Evolutionary conservation across 2,329 filamentous ascomycete species (phyloP).

Genomic region (Xenosphaeropsis pyriputrescens): DNA sequence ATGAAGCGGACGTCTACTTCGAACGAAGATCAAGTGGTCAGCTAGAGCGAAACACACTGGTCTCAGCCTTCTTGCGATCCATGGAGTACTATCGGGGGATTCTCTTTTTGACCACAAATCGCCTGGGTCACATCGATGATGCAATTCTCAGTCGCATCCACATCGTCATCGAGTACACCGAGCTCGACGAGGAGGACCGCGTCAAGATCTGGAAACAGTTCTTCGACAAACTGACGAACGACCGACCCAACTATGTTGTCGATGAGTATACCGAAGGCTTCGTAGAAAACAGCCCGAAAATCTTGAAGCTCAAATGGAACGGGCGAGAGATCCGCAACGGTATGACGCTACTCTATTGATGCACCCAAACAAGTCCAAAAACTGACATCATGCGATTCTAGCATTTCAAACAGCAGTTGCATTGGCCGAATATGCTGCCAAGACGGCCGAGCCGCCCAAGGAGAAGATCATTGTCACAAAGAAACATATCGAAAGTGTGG

Average conservation of each 20-base stretch:
- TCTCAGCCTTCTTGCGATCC: constrained; percentile 22
- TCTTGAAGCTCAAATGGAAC: constrained; percentile 12
- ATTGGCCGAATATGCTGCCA: constrained; percentile 7
- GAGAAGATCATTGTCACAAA: no score
- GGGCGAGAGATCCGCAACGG: constrained; percentile 13
- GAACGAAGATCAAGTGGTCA: constrained; percentile 17
- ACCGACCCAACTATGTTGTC: constrained; percentile 6
- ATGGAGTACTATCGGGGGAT: constrained; percentile 27
- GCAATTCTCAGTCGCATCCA: constrained; percentile 23
- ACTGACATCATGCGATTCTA: neutral
- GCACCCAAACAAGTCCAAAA: no score
- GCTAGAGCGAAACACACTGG: constrained; percentile 19
- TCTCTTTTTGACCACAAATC: constrained; percentile 26
- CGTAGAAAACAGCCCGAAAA: neutral
- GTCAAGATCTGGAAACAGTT: constrained; percentile 16
- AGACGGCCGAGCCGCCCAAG: no score
- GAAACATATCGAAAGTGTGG: no score
- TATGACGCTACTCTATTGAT: neutral
- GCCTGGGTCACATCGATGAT: constrained; percentile 22
- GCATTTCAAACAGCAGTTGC: constrained; percentile 13
- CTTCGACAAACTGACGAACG: constrained; percentile 8
- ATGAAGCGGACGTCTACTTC: constrained; percentile 37
- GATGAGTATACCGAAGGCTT: neutral
- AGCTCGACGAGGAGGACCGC: constrained; percentile 10
- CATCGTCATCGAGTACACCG: constrained; percentile 17